Evolutionary conservation across 129 eudicot genomes (phyloP), one percentile per base, ranked within the genome.

Genomic region (Heracleum sosnowskyi): DNA sequence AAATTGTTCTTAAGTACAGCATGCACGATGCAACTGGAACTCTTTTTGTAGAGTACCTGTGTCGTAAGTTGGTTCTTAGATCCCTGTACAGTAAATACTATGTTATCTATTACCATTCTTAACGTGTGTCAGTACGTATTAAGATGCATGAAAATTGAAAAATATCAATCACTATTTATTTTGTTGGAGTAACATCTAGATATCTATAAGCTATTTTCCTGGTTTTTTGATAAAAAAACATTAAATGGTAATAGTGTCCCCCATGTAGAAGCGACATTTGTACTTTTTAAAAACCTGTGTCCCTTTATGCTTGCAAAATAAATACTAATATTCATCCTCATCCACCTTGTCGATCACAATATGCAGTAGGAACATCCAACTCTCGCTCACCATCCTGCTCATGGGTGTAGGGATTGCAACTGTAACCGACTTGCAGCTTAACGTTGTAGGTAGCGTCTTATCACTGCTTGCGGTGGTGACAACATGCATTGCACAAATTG

Each of bases 391-490:
- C 11, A 78, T 93, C 66, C 88, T 93, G 69, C 95, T 93, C 35
- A 35, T 93, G 85, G 98, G 98, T 79, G 98, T 93, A 55, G 98
- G 98, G 81, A 91, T 93, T 76, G 98, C 98, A 49, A 91, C 98
- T 44, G 88, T 93, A 76, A 93, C 98, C 5, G 98, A 93, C 82
- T 81, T 93, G 80, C 98, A 93, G 84, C 91, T 93, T 73, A 93
- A 93, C 86, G 81, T 88, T 45, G 80, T 93, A 73, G 98, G 98
- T 35, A 86, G 96, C 76, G 84, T 93, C 49, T 80, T 93, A 77
- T 91, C 98, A 18, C 79, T 89, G 60, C 91, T 93, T 73, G 97
- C 98, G 45, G 83, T 93, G 47, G 42, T 91, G 31, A 93, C 98
- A 55, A 93, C 98, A 37, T 93, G 98, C 22, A 81, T 93, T 69